Evolutionary conservation across 306 rosid species (phyloP).

Genomic region (Myrica gale): DNA sequence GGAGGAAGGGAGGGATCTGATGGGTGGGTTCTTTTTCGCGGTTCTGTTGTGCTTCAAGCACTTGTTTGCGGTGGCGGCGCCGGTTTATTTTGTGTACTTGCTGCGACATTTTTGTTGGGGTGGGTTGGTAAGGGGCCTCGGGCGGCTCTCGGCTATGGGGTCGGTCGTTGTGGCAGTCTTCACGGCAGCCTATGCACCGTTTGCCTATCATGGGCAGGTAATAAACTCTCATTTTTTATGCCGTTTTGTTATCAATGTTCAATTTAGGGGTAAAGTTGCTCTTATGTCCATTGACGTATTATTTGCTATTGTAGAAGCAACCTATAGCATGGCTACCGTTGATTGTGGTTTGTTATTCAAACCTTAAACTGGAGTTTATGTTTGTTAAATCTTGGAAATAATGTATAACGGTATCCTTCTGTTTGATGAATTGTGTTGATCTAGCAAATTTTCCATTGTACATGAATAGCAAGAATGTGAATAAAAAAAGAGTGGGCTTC

Average conservation of each 20-base stretch:
- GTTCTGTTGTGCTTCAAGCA: conserved; percentile 78
- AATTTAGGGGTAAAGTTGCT: conserved; percentile 8
- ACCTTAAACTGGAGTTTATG: neutral
- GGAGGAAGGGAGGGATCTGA: conserved; percentile 86
- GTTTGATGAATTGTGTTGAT: neutral
- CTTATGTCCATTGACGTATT: conserved; percentile 2
- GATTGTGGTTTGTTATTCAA: conserved; percentile 5
- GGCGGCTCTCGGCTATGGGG: conserved; percentile 67
- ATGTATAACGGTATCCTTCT: neutral
- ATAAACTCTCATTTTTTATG: neutral
- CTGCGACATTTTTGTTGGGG: conserved; percentile 84
- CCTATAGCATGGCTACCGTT: neutral
- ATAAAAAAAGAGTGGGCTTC: neutral
- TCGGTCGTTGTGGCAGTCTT: conserved; percentile 61
- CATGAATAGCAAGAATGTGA: neutral
- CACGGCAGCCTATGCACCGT: conserved; percentile 76
- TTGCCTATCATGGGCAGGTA: conserved; percentile 86
- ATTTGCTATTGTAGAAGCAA: conserved; percentile 4
- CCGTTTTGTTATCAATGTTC: neutral
- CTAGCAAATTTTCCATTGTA: neutral
- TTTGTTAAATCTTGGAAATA: neutral
- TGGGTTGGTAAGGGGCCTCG: conserved; percentile 55
- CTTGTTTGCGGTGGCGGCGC: conserved; percentile 89
- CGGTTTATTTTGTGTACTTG: conserved; percentile 79
- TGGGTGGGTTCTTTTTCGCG: conserved; percentile 75